Evolutionary conservation across 2,329 filamentous ascomycete genomes (phyloP), one percentile per base, ranked within the genome.

Genomic region (Penicillium sp.): DNA sequence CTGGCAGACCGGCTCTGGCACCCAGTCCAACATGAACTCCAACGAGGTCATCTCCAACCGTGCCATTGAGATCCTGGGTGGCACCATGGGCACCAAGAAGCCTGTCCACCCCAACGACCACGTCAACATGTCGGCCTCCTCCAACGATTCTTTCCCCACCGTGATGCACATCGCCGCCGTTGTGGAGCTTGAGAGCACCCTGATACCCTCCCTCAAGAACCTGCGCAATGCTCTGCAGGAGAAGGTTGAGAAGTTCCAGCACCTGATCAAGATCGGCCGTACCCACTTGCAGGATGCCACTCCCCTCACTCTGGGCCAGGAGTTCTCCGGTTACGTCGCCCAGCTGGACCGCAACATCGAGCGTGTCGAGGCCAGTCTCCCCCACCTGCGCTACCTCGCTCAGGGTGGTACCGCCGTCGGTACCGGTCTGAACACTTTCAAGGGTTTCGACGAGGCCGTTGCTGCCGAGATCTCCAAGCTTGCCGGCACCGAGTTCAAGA

Each of bases 1-100:
- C 64, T 98, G 93, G 93, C 93, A 98, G 77, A 98, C 93, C 39
- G 93, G 93, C 51, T 97, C 93, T 35, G 93, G 93, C 65, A 97
- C 93, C 19, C 93, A 97, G 77, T 96, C 90, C 69, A 97, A 95
- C 81, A 97, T 97, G 93, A 98, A 98, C 75, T 90, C 91, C 67
- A 98, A 98, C 76, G 93, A 98, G 71, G 93, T 98, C 71, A 97
- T 98, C 71, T 96, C 91, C 53, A 98, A 97, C 80, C 87, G 93
- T 54, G 93, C 93, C 53, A 97, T 97, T 70, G 91, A 97, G 77
- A 94, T 97, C 51, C 79, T 97, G 38, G 93, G 93, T 57, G 93
- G 93, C 59, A 79, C 78, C 53, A 95, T 89, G 87, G 93, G 93
- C 58, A 84, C 77, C 80, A 97, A 97, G 84, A 95, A 94, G 77